A percentile compares a stretch with the other conserved stretches of the same genome.
Conservation (phyloP, 371 early-diverging fungal species). For the Syncephalastrum racemosum region DNA sequence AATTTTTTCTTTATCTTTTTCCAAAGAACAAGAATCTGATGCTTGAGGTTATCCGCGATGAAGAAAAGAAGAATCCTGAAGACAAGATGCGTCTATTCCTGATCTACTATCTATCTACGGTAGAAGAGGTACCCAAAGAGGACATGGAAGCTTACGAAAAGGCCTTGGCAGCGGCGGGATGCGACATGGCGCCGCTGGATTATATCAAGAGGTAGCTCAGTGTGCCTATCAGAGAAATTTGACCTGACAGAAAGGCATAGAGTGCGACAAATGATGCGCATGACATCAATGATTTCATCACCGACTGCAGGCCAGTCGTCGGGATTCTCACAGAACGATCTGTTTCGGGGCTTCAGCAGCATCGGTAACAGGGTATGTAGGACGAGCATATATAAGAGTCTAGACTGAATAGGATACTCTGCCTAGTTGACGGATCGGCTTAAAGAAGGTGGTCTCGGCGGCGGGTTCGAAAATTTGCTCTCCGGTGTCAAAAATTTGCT, state of each 20-base stretch:
- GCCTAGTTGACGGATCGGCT: constrained; percentile 72
- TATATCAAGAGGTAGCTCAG: constrained; percentile 76
- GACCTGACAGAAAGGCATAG: constrained; percentile 26
- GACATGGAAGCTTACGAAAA: constrained; percentile 84
- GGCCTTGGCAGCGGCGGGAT: constrained; percentile 75
- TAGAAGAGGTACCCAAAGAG: constrained; percentile 72
- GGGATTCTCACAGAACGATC: constrained; percentile 50
- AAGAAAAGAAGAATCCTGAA: constrained; percentile 72
- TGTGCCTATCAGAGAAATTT: background rate
- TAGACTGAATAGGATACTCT: background rate
- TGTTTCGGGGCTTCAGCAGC: constrained; percentile 72
- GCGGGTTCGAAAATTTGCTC: constrained; percentile 81
- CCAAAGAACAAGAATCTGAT: constrained; percentile 70
- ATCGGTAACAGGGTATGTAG: constrained; percentile 79
- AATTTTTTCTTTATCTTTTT: background rate
- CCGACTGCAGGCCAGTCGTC: constrained; percentile 49
- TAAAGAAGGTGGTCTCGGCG: constrained; percentile 79
- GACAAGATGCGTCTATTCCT: constrained; percentile 94
- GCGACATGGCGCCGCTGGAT: constrained; percentile 68
- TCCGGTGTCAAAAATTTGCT: constrained; percentile 95
- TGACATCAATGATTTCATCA: constrained; percentile 63
- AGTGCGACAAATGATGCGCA: constrained; percentile 68
- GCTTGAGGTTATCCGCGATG: constrained; percentile 81
- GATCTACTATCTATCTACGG: constrained; percentile 77
- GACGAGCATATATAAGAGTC: background rate